Evolutionary conservation across 805 yeast genomes (phyloP).

Genomic region (Pichia exigua): DNA sequence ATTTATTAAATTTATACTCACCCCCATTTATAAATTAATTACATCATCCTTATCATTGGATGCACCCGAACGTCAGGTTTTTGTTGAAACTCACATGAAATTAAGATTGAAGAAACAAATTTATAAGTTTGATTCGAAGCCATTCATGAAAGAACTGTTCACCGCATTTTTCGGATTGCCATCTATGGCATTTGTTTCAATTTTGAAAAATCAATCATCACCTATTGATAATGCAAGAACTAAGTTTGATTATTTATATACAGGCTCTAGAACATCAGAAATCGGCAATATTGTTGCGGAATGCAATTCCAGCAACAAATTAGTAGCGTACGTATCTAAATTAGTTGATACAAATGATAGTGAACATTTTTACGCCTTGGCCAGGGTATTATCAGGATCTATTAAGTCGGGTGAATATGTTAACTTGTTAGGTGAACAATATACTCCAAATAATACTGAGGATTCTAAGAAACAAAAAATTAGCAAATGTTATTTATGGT

Average conservation of each 20-base stretch:
- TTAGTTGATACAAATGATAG: slow-evolving; percentile 50
- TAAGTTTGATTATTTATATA: slow-evolving; percentile 21
- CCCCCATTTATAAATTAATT: slow-evolving; percentile 74
- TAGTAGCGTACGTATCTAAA: slow-evolving; percentile 51
- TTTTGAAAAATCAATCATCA: slow-evolving; percentile 30
- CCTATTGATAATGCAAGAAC: slow-evolving; percentile 30
- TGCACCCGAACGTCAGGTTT: slow-evolving; percentile 32
- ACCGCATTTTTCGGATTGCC: slow-evolving; percentile 44
- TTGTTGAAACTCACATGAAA: slow-evolving; percentile 44
- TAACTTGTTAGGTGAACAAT: slow-evolving; percentile 49
- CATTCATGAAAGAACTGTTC: slow-evolving; percentile 49
- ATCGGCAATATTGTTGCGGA: slow-evolving; percentile 16
- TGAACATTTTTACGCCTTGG: slow-evolving; percentile 44
- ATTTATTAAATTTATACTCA: slow-evolving; percentile 59
- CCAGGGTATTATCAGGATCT: slow-evolving; percentile 56
- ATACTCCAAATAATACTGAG: slow-evolving; percentile 41
- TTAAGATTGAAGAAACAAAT: slow-evolving; percentile 32
- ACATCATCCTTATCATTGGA: slow-evolving; percentile 51
- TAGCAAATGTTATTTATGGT: slow-evolving; percentile 43
- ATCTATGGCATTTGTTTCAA: slow-evolving; percentile 45
- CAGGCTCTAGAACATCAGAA: slow-evolving; percentile 21
- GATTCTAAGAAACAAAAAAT: slow-evolving; percentile 38
- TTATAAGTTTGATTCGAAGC: slow-evolving; percentile 48
- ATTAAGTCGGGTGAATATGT: slow-evolving; percentile 41
- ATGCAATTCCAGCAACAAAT: slow-evolving; percentile 34